A percentile compares a stretch with the other conserved stretches of the same genome.
These are phyloP conservation scores for Ocimum tenuiflorum DNA, from an alignment of 257 asterid genomes.

Conservation along the genomic window DNA sequence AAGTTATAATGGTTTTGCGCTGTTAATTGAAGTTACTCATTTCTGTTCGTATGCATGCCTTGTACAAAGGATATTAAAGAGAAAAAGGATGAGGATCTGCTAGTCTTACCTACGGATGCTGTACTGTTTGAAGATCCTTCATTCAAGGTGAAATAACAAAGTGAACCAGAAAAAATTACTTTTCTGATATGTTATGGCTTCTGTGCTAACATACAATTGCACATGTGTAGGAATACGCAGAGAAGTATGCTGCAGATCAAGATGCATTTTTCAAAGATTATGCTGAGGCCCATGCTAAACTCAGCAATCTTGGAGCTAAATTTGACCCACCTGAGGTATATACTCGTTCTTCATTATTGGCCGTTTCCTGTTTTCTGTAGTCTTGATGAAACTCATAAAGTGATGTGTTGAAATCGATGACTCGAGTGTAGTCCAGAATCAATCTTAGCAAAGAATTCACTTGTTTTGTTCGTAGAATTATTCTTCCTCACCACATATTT, in stretches of 20 bases:
- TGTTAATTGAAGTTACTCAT: conserved; percentile 5
- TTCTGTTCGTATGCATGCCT: conserved; percentile 17
- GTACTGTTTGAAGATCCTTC: conserved; percentile 86
- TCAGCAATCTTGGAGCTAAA: conserved; percentile 92
- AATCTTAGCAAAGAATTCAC: neutral
- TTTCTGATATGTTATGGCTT: conserved; percentile 7
- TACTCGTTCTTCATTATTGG: neutral
- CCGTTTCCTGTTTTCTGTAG: neutral
- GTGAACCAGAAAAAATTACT: neutral
- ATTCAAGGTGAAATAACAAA: conserved; percentile 60
- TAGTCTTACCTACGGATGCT: conserved; percentile 95
- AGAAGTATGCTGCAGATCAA: conserved; percentile 85
- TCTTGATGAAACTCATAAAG: neutral
- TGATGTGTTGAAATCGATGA: neutral
- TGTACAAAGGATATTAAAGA: conserved; percentile 74
- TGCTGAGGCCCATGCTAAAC: conserved; percentile 95
- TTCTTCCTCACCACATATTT: neutral
- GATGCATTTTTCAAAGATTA: conserved; percentile 85
- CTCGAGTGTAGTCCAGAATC: neutral
- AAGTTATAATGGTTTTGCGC: conserved; percentile 4
- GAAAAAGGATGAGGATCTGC: conserved; percentile 70
- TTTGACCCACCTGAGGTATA: conserved; percentile 92
- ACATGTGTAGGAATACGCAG: conserved; percentile 60
- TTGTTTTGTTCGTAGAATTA: neutral
- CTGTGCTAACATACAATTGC: conserved; percentile 10